Evolutionary conservation across 345 rosid genomes (phyloP), one percentile per base, ranked within the genome.

Genomic region (Salix purpurea): DNA sequence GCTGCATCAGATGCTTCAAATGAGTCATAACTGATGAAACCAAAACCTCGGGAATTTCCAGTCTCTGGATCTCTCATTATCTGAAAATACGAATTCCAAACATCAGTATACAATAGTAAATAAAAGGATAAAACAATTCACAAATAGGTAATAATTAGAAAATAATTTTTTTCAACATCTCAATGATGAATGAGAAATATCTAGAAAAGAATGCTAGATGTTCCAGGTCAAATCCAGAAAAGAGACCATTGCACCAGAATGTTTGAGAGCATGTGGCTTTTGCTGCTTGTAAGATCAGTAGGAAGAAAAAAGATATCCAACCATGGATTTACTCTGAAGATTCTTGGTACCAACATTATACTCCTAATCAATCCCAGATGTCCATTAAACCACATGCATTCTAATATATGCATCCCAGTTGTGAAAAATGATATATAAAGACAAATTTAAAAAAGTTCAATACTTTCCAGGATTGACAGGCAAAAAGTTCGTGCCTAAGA

Each of bases 1-100:
- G 98, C 99, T 65, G 98, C 90, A 90, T 94, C 99, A 81, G 99
- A 96, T 71, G 98, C 98, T 79, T 94, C 97, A 76, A 96, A 96
- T 56, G 99, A 96, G 77, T 96, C 99, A 80, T 96, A 96, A 80
- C 99, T 96, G 65, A 96, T 90, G 84, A 96, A 96, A 82, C 98
- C 99, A 77, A 96, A 96, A 64, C 98, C 99, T 56, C 98, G 92
- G 14, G 98, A 96, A 88, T 89, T 92, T 65, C 99, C 99, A 0
- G 98, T 91, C 54, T 96, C 99, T 4, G 99, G 98, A 87, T 96
- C 99, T 86, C 98, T 86, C 97, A 96, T 94, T 72, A 91, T 94
- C 99, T 96, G 71, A 67, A 82, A 56, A 60, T 28, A 71, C 23
- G 72, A 24, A 24, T 62, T 54, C 21, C 0, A 23, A 78, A 28